Percentiles rank a stretch among this genome's conserved stretches.
Conservation (phyloP, 352 stramenopile species). For the Phytophthora tubulina region DNA sequence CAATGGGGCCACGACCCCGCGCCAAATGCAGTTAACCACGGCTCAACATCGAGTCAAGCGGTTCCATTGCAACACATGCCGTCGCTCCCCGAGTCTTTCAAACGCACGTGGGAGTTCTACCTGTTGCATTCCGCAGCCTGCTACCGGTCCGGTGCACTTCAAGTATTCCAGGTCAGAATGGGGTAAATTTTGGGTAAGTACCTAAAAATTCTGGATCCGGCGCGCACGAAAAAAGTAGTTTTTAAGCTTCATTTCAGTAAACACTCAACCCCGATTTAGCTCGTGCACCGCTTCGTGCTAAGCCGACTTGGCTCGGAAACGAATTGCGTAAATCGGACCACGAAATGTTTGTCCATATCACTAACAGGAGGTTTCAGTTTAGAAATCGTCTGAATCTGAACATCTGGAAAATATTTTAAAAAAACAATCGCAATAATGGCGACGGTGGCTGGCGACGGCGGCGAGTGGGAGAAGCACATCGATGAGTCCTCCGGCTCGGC, state of each 20-base stretch:
- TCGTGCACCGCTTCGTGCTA: too few relatives aligned
- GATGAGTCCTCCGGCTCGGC: conserved; percentile 65
- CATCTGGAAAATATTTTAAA: background rate
- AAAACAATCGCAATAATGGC: conserved; percentile 19
- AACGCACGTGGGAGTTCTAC: conserved; percentile 91
- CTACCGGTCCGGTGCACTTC: conserved; percentile 76
- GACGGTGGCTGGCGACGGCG: conserved; percentile 1
- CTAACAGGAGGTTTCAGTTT: background rate
- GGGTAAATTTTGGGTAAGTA: conserved; percentile 27
- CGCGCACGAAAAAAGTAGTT: too few relatives aligned
- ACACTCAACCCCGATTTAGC: too few relatives aligned
- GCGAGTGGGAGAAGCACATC: conserved; percentile 76
- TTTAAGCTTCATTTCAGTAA: too few relatives aligned
- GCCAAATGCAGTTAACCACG: conserved; percentile 11
- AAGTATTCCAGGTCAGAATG: conserved; percentile 77
- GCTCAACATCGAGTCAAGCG: background rate
- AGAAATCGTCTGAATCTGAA: background rate
- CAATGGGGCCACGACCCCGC: conserved; percentile 49
- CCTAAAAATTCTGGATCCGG: too few relatives aligned
- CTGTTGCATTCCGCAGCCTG: conserved; percentile 87
- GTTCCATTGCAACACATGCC: conserved; percentile 23
- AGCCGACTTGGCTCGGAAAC: too few relatives aligned
- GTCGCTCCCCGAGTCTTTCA: conserved; percentile 80
- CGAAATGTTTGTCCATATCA: too few relatives aligned
- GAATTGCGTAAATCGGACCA: too few relatives aligned